These are phyloP conservation scores for Calonectria multiphialidica DNA, from an alignment of 2,329 filamentous ascomycete species.

Conservation along the genomic window DNA sequence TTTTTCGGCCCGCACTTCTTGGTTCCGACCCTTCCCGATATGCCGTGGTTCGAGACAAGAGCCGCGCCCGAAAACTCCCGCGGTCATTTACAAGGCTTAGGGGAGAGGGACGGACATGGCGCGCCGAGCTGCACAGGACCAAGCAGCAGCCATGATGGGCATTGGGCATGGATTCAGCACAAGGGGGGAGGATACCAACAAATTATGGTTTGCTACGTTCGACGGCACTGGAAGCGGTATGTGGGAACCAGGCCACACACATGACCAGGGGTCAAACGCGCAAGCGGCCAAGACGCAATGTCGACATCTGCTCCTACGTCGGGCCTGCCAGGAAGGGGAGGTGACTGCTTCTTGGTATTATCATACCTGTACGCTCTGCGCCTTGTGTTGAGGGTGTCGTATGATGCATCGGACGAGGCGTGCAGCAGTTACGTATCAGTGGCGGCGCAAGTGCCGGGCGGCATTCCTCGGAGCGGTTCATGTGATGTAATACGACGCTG, in stretches of 20 bases:
- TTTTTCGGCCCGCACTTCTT: not conserved
- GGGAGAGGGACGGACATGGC: not conserved
- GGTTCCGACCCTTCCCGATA: slow-evolving; percentile 17
- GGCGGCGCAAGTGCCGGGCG: slow-evolving; percentile 22
- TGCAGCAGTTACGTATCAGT: slow-evolving; percentile 1
- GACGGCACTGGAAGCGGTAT: slow-evolving; percentile 1
- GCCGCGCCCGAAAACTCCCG: slow-evolving; percentile 11
- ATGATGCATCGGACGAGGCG: slow-evolving; percentile 19
- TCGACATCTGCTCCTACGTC: not conserved
- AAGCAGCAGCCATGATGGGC: not conserved
- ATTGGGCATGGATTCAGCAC: not conserved
- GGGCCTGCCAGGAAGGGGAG: not conserved
- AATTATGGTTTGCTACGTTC: not conserved
- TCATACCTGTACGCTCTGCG: not conserved
- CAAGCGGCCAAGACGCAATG: not conserved
- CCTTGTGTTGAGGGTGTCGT: slow-evolving; percentile 6
- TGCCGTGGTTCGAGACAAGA: not conserved
- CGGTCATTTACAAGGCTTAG: not conserved
- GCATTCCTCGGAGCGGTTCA: slow-evolving; percentile 14
- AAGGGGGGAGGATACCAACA: not conserved
- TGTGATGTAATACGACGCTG: slow-evolving; percentile 4
- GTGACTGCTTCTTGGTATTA: not conserved
- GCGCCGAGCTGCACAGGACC: not conserved
- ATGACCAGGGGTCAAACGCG: not conserved
- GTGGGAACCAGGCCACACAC: not conserved